These are phyloP conservation scores for Cupressus sempervirens DNA, from an alignment of 75 land plant genomes.

Conservation along the genomic window DNA sequence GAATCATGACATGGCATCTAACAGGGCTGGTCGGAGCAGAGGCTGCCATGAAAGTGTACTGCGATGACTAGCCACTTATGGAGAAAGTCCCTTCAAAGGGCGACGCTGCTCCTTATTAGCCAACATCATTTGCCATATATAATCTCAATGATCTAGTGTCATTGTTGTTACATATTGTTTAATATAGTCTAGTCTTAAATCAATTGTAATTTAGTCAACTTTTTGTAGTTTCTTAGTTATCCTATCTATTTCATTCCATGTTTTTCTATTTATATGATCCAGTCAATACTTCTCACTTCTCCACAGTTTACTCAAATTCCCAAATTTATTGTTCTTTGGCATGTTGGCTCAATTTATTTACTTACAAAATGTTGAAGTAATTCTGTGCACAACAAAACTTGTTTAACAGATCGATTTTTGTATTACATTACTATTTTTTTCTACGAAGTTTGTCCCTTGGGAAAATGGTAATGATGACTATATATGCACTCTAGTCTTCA, in stretches of 20 bases:
- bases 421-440: no score
- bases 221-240: neutral
- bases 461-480: neutral
- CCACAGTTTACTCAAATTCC: neutral
- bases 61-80: constrained; percentile 19
- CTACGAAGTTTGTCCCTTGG: no score
- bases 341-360: neutral
- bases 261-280: neutral
- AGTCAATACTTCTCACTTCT: neutral
- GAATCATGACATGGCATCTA: constrained; percentile 24
- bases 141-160: neutral
- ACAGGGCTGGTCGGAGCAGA: constrained; percentile 61
- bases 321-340: neutral
- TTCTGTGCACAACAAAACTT: no score
- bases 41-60: constrained; percentile 21
- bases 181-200: neutral
- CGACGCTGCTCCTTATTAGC: neutral
- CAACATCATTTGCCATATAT: neutral
- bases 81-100: constrained; percentile 6
- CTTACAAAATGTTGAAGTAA: no score
- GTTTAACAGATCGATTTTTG: no score
- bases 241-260: neutral
- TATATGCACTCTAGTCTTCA: no score
- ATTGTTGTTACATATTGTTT: neutral
- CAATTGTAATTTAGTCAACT: neutral